phyloP scores from a whole-genome alignment of 192 early-diverging fungal species.

The Entomortierella beljakovae region DNA sequence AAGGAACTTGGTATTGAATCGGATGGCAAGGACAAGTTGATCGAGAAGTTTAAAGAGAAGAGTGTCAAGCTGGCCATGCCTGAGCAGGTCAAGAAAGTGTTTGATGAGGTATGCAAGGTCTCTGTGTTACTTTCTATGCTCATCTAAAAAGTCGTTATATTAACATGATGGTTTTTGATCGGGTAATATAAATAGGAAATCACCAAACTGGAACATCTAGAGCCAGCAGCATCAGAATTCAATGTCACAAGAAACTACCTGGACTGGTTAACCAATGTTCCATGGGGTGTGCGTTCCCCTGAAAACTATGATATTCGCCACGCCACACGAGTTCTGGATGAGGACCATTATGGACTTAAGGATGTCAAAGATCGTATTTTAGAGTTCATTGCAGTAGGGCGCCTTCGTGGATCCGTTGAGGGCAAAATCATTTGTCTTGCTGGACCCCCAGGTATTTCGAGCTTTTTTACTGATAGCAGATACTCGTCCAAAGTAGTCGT shows the following conservation, averaged over 20 bases:
- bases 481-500: background rate
- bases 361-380: constrained; percentile 99
- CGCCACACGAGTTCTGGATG: constrained; percentile 91
- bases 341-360: constrained; percentile 99
- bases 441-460: constrained; percentile 98
- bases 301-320: constrained; percentile 96
- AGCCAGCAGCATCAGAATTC: constrained; percentile 96
- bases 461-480: background rate
- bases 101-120: constrained; percentile 79
- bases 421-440: constrained; percentile 98
- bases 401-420: constrained; percentile 94
- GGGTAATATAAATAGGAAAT: constrained; percentile 73
- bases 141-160: background rate
- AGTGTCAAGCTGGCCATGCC: constrained; percentile 90
- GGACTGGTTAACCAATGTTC: constrained; percentile 98
- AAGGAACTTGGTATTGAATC: constrained; percentile 97
- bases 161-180: too few relatives aligned
- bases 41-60: constrained; percentile 93
- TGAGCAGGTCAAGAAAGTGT: constrained; percentile 90
- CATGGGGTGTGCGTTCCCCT: constrained; percentile 90
- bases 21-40: constrained; percentile 98
- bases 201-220: constrained; percentile 91
- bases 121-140: background rate
- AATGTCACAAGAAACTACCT: constrained; percentile 99
- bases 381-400: constrained; percentile 99